These are phyloP conservation scores for Trametes polyzona DNA, from an alignment of 1,284 basidiomycete genomes.

Conservation along the genomic window DNA sequence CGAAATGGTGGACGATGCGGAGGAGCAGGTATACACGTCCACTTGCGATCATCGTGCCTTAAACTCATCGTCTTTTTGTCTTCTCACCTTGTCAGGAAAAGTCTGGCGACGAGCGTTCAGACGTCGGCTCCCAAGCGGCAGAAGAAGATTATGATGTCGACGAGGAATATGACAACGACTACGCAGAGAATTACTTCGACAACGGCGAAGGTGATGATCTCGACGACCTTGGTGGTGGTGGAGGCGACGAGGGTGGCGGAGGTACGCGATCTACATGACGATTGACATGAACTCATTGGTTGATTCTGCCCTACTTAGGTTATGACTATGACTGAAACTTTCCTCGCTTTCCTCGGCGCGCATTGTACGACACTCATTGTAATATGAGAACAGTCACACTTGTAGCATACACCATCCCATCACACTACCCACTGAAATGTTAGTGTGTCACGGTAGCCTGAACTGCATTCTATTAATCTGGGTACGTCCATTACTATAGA, in stretches of 20 bases:
- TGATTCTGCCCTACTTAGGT: constrained; percentile 22
- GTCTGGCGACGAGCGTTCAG: constrained; percentile 66
- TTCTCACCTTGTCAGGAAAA: no score
- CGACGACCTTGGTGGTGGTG: constrained; percentile 74
- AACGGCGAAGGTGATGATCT: constrained; percentile 80
- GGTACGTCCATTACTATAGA: no score
- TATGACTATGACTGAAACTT: constrained; percentile 35
- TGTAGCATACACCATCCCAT: neutral
- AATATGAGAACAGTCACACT: neutral
- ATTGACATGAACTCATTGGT: no score
- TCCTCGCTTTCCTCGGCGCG: neutral
- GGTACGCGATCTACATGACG: constrained; percentile 28
- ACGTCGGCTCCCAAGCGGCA: constrained; percentile 60
- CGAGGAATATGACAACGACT: constrained; percentile 85
- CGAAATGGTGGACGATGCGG: constrained; percentile 64
- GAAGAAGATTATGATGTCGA: constrained; percentile 82
- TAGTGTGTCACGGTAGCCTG: no score
- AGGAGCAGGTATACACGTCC: constrained; percentile 62
- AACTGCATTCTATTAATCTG: no score
- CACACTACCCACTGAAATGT: no score
- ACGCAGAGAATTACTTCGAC: constrained; percentile 85
- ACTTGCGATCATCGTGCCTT: no score
- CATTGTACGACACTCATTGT: no score
- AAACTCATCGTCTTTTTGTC: no score
- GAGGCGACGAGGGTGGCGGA: constrained; percentile 60